These are phyloP conservation scores for Mucor sp. DNA, from an alignment of 371 early-diverging fungal species.

Conservation along the genomic window DNA sequence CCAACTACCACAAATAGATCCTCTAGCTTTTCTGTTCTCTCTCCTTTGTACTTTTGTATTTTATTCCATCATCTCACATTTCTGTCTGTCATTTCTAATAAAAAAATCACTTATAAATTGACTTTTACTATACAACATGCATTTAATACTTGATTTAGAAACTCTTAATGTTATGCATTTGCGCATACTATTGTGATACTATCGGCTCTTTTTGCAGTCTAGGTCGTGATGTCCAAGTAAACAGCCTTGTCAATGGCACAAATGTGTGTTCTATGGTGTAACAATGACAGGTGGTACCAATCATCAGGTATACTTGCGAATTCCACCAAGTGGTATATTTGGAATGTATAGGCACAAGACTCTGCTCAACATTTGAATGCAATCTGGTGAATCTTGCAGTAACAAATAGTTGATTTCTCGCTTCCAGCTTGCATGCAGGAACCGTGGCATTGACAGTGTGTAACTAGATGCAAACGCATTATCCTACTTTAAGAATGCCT, in stretches of 20 bases:
- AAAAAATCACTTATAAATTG: not conserved
- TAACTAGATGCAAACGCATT: not conserved
- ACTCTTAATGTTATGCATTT: not conserved
- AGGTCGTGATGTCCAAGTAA: not conserved
- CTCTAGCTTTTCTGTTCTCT: not conserved
- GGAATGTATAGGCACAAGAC: not conserved
- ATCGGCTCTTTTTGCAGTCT: not conserved
- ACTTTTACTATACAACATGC: not conserved
- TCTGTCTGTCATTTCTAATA: not conserved
- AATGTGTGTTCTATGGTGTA: not conserved
- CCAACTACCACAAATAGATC: constrained; percentile 74
- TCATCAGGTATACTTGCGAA: not conserved
- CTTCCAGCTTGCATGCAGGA: not conserved
- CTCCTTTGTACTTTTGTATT: not conserved
- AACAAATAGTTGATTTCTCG: not conserved
- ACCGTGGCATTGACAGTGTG: not conserved
- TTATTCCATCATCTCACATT: not conserved
- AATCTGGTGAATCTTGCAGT: not conserved
- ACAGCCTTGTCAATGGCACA: not conserved
- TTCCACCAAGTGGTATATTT: not conserved
- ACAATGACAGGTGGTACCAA: not conserved
- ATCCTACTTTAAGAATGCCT: not conserved
- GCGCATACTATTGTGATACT: not conserved
- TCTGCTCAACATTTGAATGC: not conserved
- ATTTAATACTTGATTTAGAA: not conserved